Percentiles rank a stretch among this genome's conserved stretches.
Conservation (phyloP, 768 basidiomycete species). For the Cyclocybe cylindracea region DNA sequence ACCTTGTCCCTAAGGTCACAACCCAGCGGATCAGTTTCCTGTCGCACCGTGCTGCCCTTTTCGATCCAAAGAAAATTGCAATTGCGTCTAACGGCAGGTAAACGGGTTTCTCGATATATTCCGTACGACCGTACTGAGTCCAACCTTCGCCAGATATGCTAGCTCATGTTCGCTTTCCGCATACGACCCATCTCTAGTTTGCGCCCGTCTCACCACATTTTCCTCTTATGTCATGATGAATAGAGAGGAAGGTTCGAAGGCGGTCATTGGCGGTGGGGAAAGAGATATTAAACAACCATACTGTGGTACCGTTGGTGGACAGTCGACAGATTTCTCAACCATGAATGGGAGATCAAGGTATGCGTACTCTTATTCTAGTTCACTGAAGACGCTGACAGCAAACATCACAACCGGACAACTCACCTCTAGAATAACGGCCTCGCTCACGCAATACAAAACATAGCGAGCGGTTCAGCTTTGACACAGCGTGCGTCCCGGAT, state of each 20-base stretch:
- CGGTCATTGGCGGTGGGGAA: conserved; percentile 57
- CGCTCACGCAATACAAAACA: conserved; percentile 23
- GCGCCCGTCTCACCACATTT: not conserved
- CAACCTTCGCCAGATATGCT: conserved; percentile 37
- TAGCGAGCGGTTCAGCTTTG: too few species aligned
- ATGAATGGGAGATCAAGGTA: conserved; percentile 63
- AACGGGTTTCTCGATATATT: not conserved
- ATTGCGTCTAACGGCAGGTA: conserved; percentile 59
- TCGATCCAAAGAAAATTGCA: conserved; percentile 51
- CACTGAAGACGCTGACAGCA: not conserved
- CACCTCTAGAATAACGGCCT: conserved; percentile 54
- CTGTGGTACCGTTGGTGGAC: conserved; percentile 63
- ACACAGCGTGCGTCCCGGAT: too few species aligned
- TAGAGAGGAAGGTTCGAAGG: conserved; percentile 56
- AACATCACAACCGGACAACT: conserved; percentile 38
- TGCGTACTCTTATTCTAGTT: too few species aligned
- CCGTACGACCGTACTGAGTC: too few species aligned
- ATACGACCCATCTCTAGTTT: conserved; percentile 28
- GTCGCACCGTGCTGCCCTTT: conserved; percentile 46
- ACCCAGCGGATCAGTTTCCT: not conserved
- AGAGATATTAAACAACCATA: conserved; percentile 52
- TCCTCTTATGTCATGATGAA: conserved; percentile 53
- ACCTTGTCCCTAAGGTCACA: not conserved
- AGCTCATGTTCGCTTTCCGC: conserved; percentile 51
- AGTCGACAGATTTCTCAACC: conserved; percentile 58